Conservation (phyloP, 148 eudicot genomes). For the Drosera capensis region DNA sequence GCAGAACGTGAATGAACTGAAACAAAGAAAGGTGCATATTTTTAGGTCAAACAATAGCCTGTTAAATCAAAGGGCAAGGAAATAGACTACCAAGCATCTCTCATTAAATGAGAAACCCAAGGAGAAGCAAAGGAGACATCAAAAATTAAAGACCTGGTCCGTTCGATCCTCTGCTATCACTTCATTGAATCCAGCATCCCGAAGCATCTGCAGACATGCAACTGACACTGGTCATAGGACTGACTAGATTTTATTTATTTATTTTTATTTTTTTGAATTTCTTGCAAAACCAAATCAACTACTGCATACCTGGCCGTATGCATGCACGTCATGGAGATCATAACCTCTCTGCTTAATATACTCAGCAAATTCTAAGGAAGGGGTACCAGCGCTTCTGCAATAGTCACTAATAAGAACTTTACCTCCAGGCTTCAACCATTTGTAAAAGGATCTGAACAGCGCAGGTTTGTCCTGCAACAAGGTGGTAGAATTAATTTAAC, state of each 20-base stretch:
- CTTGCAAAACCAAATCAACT: not conserved
- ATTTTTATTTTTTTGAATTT: too few relatives aligned
- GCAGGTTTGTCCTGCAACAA: slow-evolving; percentile 82
- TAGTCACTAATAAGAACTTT: slow-evolving; percentile 83
- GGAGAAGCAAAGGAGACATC: not conserved
- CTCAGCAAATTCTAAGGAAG: slow-evolving; percentile 60
- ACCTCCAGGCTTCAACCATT: slow-evolving; percentile 98
- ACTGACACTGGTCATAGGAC: slow-evolving; percentile 1
- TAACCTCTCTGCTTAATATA: slow-evolving; percentile 96
- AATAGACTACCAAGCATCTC: not conserved
- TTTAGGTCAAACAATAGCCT: not conserved
- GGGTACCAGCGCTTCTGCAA: slow-evolving; percentile 59
- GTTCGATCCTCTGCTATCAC: slow-evolving; percentile 94
- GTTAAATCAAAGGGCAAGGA: not conserved
- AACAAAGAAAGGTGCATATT: not conserved
- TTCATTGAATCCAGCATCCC: slow-evolving; percentile 74
- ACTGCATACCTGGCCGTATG: slow-evolving; percentile 75
- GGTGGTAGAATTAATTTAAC: too few relatives aligned
- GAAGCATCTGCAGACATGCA: slow-evolving; percentile 52
- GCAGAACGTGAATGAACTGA: slow-evolving; percentile 65
- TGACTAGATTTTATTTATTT: not conserved
- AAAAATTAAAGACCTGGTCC: slow-evolving; percentile 39
- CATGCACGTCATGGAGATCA: slow-evolving; percentile 84
- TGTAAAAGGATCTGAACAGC: slow-evolving; percentile 70
- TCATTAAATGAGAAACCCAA: not conserved